A percentile compares a stretch with the other conserved stretches of the same genome.
Conservation (phyloP, 352 stramenopile species). For the Phytophthora sp. region DNA sequence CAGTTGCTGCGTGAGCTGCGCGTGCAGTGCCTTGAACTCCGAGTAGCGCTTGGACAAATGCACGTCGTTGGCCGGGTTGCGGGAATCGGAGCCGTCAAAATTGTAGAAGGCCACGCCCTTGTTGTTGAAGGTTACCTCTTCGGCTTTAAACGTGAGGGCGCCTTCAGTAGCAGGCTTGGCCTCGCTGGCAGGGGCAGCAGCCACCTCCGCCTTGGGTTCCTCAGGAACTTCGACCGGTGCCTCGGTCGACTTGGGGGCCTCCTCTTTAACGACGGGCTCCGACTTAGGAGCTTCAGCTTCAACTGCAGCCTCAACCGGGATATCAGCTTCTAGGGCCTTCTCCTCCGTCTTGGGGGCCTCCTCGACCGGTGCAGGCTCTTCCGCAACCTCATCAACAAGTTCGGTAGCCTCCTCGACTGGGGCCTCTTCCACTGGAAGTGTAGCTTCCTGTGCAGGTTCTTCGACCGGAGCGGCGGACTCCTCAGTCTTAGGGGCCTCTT, state of each 20-base stretch:
- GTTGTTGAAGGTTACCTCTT: constrained; percentile 37
- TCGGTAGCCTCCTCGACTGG: constrained; percentile 20
- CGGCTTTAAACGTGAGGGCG: constrained; percentile 18
- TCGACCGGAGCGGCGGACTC: background rate
- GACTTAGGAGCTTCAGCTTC: constrained; percentile 8
- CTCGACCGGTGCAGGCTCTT: background rate
- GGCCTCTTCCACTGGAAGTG: constrained; percentile 18
- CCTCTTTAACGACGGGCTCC: constrained; percentile 9
- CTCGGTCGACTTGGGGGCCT: constrained; percentile 13
- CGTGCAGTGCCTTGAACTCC: constrained; percentile 75
- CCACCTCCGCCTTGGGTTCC: constrained; percentile 13
- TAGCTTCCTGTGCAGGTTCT: constrained; percentile 8
- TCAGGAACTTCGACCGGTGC: constrained; percentile 4
- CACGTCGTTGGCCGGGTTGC: constrained; percentile 56
- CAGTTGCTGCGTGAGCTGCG: constrained; percentile 52
- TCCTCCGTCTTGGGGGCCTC: constrained; percentile 5
- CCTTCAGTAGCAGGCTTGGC: constrained; percentile 13
- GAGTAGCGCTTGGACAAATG: constrained; percentile 77
- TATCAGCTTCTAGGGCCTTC: background rate
- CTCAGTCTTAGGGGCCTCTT: constrained; percentile 4
- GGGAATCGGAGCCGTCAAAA: constrained; percentile 45
- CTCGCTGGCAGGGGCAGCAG: constrained; percentile 19
- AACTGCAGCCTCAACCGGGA: background rate
- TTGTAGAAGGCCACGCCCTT: constrained; percentile 58
- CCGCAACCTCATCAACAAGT: background rate